Base-by-base conservation (phyloP, 495 filamentous ascomycete genomes). In the Apiosordaria backusii region DNA sequence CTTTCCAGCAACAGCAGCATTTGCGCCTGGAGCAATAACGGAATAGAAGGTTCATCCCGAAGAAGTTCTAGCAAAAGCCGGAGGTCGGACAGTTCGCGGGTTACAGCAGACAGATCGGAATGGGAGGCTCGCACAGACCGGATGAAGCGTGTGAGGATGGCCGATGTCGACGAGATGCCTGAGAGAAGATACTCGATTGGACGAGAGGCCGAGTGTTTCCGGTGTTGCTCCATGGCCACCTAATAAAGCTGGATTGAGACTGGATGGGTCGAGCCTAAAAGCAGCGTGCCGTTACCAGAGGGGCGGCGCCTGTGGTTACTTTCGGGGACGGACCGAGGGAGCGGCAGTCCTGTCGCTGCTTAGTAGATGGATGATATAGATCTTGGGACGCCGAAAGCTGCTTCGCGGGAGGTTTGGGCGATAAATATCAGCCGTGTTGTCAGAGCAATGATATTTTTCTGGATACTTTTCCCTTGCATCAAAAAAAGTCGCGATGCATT, bases 51-150 rank as follows among this genome's bases (percentile, higher is more conserved):
- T 18, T 75, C 72, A 24, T 74, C 71, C 23, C 57, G 63, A 7
- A 75, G 27, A 59, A 76, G 60, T 29, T 76, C 74, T 15, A 76
- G 69, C 1, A 75, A 4, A 15, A 76, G 67, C 4, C 74, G 73
- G 59, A 76, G 19, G 58, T 76, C 72, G 23, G 74, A 72, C 3
- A 76, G 68, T 27, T 75, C 72, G 21, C 71, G 69, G 13, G 70
- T 72, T 45, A 76, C 72, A 53, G 69, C 53, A n/a, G 69, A 57
- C 10, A 76, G 69, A 50, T 75, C 72, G 21, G 71, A 50, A 59
- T 76, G 74, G 10, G 74, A 60, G 16, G 62, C 61, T 29, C 71
- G 72, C 25, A 75, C 68, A 6, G 67, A 69, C n/a, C 74, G 68
- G 57, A 76, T 73, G 64, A 75, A 76, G 13, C 60, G 64, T 2